phyloP scores from a whole-genome alignment of 805 yeast species.

The Candida boidinii region DNA sequence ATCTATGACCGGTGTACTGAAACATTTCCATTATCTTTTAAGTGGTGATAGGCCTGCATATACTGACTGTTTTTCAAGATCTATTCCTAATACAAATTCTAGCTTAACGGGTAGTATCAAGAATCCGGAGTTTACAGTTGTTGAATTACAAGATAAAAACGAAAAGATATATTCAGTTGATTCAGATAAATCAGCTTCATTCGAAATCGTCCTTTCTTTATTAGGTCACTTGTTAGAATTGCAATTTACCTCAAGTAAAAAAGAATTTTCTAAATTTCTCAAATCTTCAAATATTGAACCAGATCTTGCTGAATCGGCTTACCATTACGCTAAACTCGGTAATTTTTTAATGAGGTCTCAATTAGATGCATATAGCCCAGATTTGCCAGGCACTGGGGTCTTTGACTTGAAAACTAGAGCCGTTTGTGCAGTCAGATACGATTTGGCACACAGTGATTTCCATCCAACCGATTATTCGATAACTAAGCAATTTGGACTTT shows the following conservation, averaged over 20 bases:
- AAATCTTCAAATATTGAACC: constrained; percentile 6
- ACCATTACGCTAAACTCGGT: constrained; percentile 67
- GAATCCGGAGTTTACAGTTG: constrained; percentile 48
- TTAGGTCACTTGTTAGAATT: constrained; percentile 78
- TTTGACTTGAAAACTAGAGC: constrained; percentile 93
- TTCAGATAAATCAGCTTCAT: constrained; percentile 57
- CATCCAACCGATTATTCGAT: constrained; percentile 64
- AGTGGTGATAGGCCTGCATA: constrained; percentile 53
- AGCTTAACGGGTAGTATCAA: constrained; percentile 36
- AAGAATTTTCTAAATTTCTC: constrained; percentile 36
- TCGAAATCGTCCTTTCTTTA: constrained; percentile 58
- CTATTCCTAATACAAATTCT: constrained; percentile 28
- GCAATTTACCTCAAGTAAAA: constrained; percentile 53
- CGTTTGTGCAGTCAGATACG: constrained; percentile 77
- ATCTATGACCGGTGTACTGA: constrained; percentile 69
- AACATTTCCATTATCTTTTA: constrained; percentile 66
- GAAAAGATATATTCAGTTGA: constrained; percentile 51
- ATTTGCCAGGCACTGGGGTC: constrained; percentile 84
- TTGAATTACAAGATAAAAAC: constrained; percentile 30
- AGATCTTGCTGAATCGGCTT: constrained; percentile 19
- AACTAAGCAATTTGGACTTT: constrained; percentile 48
- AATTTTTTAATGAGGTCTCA: constrained; percentile 82
- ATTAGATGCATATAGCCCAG: constrained; percentile 68
- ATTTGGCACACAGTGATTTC: constrained; percentile 44
- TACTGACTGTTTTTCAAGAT: constrained; percentile 33